phyloP scores from a whole-genome alignment of 2,329 filamentous ascomycete genomes.

The Pseudonectria buxi region DNA sequence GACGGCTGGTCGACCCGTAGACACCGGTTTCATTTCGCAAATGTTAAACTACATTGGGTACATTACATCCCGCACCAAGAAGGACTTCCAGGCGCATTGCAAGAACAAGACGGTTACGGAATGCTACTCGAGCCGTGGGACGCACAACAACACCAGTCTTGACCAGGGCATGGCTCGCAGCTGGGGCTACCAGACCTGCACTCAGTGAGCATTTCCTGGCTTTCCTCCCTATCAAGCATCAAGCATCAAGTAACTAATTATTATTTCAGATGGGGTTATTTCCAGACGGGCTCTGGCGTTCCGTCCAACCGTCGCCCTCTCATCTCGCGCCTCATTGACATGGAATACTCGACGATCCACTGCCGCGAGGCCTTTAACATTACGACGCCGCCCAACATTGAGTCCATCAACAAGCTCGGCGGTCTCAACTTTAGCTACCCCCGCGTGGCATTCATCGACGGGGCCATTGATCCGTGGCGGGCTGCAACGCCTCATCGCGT shows the following conservation, averaged over 20 bases:
- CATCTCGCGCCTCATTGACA: constrained; percentile 61
- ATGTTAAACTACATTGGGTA: constrained; percentile 49
- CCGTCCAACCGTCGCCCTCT: constrained; percentile 59
- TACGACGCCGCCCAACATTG: constrained; percentile 52
- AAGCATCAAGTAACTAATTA: constrained; percentile 10
- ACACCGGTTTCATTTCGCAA: constrained; percentile 33
- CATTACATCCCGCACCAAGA: constrained; percentile 27
- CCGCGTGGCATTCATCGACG: constrained; percentile 69
- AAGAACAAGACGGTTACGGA: constrained; percentile 17
- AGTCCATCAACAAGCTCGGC: constrained; percentile 69
- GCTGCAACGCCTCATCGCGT: constrained; percentile 64
- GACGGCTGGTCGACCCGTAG: constrained; percentile 33
- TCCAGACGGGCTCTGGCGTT: constrained; percentile 65
- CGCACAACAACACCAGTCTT: constrained; percentile 15
- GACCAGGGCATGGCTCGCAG: constrained; percentile 25
- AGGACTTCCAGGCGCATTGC: constrained; percentile 16
- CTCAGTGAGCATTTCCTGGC: constrained; percentile 33
- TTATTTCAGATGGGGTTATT: constrained; percentile 62
- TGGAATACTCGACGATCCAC: constrained; percentile 54
- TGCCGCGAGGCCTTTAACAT: constrained; percentile 68
- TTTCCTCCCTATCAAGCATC: background rate
- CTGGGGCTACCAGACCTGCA: constrained; percentile 51
- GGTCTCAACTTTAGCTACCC: constrained; percentile 66
- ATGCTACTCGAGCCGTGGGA: constrained; percentile 25
- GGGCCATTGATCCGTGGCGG: constrained; percentile 74